These are phyloP conservation scores for Phaseolus lunatus DNA, from an alignment of 306 rosid genomes.

Conservation along the genomic window DNA sequence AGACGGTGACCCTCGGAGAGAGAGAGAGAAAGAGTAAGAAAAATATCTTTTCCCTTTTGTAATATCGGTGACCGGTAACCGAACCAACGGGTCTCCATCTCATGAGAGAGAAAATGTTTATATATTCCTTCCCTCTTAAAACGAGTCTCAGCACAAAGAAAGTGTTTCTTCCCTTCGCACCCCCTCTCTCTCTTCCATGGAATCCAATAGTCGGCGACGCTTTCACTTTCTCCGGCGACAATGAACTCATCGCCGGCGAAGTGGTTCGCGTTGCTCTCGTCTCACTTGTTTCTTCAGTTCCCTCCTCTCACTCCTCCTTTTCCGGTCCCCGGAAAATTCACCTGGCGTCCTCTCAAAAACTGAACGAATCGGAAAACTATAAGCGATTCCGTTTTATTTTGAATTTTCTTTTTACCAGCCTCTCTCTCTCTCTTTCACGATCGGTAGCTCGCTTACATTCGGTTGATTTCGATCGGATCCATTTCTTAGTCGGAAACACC, in stretches of 20 bases:
- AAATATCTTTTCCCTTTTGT: slow-evolving; percentile 42
- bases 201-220: slow-evolving; percentile 57
- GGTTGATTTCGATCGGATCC: slow-evolving; percentile 47
- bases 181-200: slow-evolving; percentile 44
- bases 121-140: slow-evolving; percentile 70
- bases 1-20: slow-evolving; percentile 41
- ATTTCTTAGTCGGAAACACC: slow-evolving; percentile 46
- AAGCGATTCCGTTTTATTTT: slow-evolving; percentile 16
- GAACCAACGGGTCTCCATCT: slow-evolving; percentile 51
- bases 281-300: slow-evolving; percentile 36
- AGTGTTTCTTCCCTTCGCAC: slow-evolving; percentile 63
- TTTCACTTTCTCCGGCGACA: slow-evolving; percentile 43
- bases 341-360: slow-evolving; percentile 38
- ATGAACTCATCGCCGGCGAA: slow-evolving; percentile 48
- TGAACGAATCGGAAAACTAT: background rate
- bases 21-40: background rate
- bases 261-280: slow-evolving; percentile 13
- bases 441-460: slow-evolving; percentile 4
- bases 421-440: slow-evolving; percentile 36
- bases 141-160: slow-evolving; percentile 50
- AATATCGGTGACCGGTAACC: slow-evolving; percentile 63
- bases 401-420: slow-evolving; percentile 11
- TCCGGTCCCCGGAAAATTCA: slow-evolving; percentile 33
- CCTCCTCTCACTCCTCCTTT: background rate
- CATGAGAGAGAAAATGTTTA: slow-evolving; percentile 60